Conservation (phyloP, 345 rosid genomes). For the Eucalyptus melliodora region DNA sequence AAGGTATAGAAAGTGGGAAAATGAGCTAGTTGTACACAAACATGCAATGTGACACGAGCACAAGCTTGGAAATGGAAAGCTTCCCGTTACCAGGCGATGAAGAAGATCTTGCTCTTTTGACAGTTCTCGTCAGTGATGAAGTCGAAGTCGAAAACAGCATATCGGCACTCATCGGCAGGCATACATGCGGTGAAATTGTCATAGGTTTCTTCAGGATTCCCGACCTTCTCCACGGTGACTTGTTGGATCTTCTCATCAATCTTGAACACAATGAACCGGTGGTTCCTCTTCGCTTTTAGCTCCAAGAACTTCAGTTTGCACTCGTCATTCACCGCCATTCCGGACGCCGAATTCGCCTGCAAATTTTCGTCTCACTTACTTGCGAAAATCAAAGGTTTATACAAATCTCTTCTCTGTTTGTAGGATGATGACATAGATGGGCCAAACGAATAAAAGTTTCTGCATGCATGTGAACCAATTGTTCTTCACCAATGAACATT, state of each 20-base stretch:
- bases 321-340: constrained; percentile 64
- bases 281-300: constrained; percentile 54
- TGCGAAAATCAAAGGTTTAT: not conserved
- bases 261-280: constrained; percentile 52
- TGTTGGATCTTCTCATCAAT: constrained; percentile 56
- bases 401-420: not conserved
- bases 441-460: not conserved
- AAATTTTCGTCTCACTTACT: not conserved
- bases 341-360: constrained; percentile 63
- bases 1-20: not conserved
- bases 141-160: constrained; percentile 37
- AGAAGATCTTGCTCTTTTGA: constrained; percentile 71
- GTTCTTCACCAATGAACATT: not conserved
- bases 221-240: constrained; percentile 44
- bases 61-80: not conserved
- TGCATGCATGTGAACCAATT: not conserved
- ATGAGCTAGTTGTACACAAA: not conserved
- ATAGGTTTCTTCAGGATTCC: constrained; percentile 41
- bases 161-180: constrained; percentile 56
- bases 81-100: constrained; percentile 48
- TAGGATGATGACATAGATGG: not conserved
- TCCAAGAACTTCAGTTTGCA: constrained; percentile 70
- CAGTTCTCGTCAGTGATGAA: constrained; percentile 53
- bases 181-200: constrained; percentile 38
- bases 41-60: not conserved